Conservation (phyloP, 768 basidiomycete genomes). For the Pseudohyphozyma bogoriensis region DNA sequence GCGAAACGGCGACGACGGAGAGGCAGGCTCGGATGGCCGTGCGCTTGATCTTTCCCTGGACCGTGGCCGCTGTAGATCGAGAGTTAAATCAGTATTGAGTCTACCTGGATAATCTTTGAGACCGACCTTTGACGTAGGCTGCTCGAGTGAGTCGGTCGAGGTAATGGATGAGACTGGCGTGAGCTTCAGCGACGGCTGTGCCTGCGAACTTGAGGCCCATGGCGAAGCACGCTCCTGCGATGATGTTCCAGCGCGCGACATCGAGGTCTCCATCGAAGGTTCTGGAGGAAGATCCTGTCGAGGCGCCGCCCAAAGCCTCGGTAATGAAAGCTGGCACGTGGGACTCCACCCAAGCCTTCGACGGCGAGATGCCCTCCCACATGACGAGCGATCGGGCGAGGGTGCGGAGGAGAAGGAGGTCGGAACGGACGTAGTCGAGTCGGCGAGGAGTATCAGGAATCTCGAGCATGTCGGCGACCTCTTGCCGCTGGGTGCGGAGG, state of each 20-base stretch:
- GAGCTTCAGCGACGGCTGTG: constrained; percentile 81
- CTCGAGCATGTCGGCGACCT: constrained; percentile 73
- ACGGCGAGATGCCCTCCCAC: constrained; percentile 69
- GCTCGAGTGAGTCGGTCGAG: constrained; percentile 68
- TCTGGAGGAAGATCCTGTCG: too few species aligned
- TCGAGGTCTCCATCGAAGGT: constrained; percentile 53
- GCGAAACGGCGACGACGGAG: constrained; percentile 71
- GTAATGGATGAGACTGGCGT: constrained; percentile 66
- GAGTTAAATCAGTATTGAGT: constrained; percentile 6
- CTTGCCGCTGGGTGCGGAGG: constrained; percentile 67
- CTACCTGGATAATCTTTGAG: not conserved
- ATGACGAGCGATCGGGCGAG: constrained; percentile 69
- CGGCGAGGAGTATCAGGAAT: constrained; percentile 71
- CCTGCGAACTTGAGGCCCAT: constrained; percentile 89
- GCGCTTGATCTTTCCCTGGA: constrained; percentile 79
- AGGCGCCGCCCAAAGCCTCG: constrained; percentile 48
- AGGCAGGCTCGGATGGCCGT: constrained; percentile 77
- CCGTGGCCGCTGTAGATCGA: constrained; percentile 52
- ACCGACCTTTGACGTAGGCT: constrained; percentile 58
- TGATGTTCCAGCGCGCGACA: constrained; percentile 80
- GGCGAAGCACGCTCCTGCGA: constrained; percentile 83
- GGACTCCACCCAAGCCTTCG: constrained; percentile 37
- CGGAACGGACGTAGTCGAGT: constrained; percentile 77
- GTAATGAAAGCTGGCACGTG: constrained; percentile 63
- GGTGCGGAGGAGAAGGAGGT: constrained; percentile 70